phyloP scores from a whole-genome alignment of 495 filamentous ascomycete genomes.

The Podospora didyma region DNA sequence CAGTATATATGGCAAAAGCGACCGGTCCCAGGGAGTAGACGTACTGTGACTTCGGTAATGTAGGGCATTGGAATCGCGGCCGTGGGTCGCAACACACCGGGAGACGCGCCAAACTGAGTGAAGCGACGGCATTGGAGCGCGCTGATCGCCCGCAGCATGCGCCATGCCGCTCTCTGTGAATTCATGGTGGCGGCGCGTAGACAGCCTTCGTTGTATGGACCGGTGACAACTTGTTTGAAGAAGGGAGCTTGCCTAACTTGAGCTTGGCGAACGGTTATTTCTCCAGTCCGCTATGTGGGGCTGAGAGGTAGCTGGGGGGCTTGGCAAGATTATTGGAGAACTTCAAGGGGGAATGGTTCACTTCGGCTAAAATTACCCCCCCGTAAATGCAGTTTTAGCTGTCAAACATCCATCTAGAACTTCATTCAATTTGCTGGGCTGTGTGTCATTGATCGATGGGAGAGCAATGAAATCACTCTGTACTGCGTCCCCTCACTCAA shows the following conservation, averaged over 20 bases:
- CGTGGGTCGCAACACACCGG: conserved; percentile 35
- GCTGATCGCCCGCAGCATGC: conserved; percentile 25
- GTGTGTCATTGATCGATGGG: neutral
- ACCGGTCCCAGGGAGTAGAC: conserved; percentile 25
- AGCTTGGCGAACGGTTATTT: no score
- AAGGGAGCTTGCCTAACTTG: no score
- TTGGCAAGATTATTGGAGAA: no score
- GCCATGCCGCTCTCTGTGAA: conserved; percentile 29
- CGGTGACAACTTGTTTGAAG: no score
- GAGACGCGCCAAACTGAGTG: conserved; percentile 31
- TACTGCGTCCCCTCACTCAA: neutral
- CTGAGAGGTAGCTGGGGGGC: no score
- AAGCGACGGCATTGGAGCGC: conserved; percentile 30
- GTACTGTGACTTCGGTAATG: conserved; percentile 77
- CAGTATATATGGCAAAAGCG: conserved; percentile 26
- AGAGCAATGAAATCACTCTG: neutral
- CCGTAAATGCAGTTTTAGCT: neutral
- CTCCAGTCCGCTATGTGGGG: no score
- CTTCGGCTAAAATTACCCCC: neutral
- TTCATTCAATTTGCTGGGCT: neutral
- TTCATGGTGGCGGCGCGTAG: conserved; percentile 22
- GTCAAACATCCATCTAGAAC: no score
- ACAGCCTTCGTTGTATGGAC: neutral
- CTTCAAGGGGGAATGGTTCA: no score
- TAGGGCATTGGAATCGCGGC: conserved; percentile 65